Base-by-base conservation (phyloP, 2,329 filamentous ascomycete species). In the Epicoccum sorghinum region DNA sequence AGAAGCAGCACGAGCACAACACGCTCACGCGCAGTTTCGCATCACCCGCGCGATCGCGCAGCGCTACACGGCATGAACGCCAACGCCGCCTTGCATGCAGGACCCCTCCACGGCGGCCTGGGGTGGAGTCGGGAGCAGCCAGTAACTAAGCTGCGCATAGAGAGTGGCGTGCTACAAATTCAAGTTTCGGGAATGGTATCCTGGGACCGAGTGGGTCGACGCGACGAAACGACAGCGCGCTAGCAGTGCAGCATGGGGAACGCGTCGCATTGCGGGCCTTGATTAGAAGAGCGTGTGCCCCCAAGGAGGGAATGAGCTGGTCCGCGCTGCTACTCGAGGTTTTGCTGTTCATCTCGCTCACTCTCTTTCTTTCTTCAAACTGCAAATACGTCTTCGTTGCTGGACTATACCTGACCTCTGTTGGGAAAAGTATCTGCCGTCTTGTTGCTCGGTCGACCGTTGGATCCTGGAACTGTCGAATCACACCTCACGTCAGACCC, bases 361-460 rank as follows among this genome's bases (percentile, higher is more conserved):
- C 32, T 33, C 32, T 7, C 27, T 29, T 9, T 29, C 27, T 29
- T 29, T 29, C 27, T 29, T 29, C 9, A 9, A 27, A 29, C 27
- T 1, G 27, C 27, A 18, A 18, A 18, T 2, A 18, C 27, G 27
- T 29, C 27, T 35, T 35, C 30, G 36, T 37, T 32, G 30, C 23
- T 7, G 9, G 30, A 29, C 27, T 9, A 6, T 29, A 6, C 27
- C 27, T 29, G 2, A 6, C 27, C 27, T 3, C 6, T 29, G 6
- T 29, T 29, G 27, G 9, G 4, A 3, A 3, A 29, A 29, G 27
- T 9, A 6, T 29, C 18, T 38, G 23, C 30, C 39, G 45, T 35
- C 35, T 33, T 54, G 52, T 55, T 55, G 46, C 52, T 50, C 25
- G 30, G 52, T 33, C 52, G 39, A 55, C 38, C 51, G 29, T 14